Evolutionary conservation across 768 basidiomycete genomes (phyloP).

Genomic region (Pholiota conissans): DNA sequence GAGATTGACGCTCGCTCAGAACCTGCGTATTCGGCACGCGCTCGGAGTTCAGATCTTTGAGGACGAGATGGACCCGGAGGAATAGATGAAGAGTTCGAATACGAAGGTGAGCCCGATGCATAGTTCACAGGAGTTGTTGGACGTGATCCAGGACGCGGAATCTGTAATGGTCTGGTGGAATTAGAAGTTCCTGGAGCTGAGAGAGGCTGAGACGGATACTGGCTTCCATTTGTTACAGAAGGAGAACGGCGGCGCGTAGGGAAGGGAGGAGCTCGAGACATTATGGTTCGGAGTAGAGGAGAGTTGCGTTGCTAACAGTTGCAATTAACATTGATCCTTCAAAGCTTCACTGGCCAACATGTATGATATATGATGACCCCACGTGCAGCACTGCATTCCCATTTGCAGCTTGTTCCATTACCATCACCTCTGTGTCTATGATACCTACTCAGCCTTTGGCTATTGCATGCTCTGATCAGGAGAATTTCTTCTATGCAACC

Average conservation of each 20-base stretch:
- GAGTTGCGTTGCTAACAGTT: no score
- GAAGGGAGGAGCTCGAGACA: constrained; percentile 63
- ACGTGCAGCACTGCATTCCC: constrained; percentile 1
- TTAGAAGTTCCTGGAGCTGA: constrained; percentile 33
- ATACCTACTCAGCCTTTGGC: no score
- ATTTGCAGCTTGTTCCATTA: constrained; percentile 1
- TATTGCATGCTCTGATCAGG: no score
- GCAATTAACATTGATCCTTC: no score
- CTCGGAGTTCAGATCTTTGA: constrained; percentile 65
- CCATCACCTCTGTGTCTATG: no score
- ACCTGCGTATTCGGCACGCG: constrained; percentile 53
- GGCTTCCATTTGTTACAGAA: constrained; percentile 40
- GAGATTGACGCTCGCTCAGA: constrained; percentile 51
- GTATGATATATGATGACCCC: constrained; percentile 4
- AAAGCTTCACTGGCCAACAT: no score
- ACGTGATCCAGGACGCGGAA: constrained; percentile 53
- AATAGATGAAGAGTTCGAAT: constrained; percentile 31
- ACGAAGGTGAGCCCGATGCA: constrained; percentile 36
- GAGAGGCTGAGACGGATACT: constrained; percentile 34
- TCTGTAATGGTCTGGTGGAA: constrained; percentile 57
- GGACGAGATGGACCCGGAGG: constrained; percentile 61
- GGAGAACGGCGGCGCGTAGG: constrained; percentile 55
- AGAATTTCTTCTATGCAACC: no score
- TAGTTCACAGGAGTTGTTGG: constrained; percentile 50
- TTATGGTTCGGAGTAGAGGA: constrained; percentile 21